A percentile compares a stretch with the other conserved stretches of the same genome.
phyloP scores from a whole-genome alignment of 2,329 filamentous ascomycete genomes.

The Graphilbum sp. region DNA sequence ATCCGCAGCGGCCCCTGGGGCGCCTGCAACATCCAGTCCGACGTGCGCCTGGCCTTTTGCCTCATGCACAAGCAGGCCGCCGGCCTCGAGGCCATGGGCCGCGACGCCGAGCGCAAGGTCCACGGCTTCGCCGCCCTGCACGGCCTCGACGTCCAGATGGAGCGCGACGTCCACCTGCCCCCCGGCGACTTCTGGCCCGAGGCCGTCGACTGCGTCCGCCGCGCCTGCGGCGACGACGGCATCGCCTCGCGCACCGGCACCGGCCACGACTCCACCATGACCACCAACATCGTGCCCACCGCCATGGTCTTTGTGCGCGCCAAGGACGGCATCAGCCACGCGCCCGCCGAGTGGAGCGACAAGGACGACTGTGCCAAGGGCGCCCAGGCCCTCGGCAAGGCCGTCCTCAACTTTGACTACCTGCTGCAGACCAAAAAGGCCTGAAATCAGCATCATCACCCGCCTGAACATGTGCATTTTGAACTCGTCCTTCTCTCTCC shows the following conservation, averaged over 20 bases:
- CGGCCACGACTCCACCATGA: constrained; percentile 2
- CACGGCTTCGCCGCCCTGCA: constrained; percentile 1
- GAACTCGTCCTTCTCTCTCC: too few relatives aligned
- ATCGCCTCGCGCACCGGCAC: neutral
- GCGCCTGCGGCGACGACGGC: constrained; percentile 1
- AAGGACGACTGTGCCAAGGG: constrained; percentile 1
- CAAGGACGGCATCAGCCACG: constrained; percentile 2
- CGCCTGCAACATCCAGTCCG: constrained; percentile 2
- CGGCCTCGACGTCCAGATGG: neutral
- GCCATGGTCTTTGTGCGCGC: constrained; percentile 2
- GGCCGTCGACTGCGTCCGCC: constrained; percentile 1
- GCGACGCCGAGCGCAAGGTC: neutral
- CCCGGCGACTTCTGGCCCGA: constrained; percentile 2
- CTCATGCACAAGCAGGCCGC: constrained; percentile 1
- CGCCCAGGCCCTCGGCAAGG: neutral
- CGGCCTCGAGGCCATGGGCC: constrained; percentile 1
- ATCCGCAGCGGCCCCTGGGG: constrained; percentile 2
- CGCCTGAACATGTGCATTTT: too few relatives aligned
- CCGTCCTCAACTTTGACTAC: constrained; percentile 2
- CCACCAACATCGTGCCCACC: neutral
- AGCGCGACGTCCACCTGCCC: neutral
- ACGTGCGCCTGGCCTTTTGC: constrained; percentile 1
- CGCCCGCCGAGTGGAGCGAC: constrained; percentile 1
- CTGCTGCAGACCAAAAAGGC: too few relatives aligned
- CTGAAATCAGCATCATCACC: too few relatives aligned